Conservation (phyloP, 441 rosid species). For the Raphanus hybrid region DNA sequence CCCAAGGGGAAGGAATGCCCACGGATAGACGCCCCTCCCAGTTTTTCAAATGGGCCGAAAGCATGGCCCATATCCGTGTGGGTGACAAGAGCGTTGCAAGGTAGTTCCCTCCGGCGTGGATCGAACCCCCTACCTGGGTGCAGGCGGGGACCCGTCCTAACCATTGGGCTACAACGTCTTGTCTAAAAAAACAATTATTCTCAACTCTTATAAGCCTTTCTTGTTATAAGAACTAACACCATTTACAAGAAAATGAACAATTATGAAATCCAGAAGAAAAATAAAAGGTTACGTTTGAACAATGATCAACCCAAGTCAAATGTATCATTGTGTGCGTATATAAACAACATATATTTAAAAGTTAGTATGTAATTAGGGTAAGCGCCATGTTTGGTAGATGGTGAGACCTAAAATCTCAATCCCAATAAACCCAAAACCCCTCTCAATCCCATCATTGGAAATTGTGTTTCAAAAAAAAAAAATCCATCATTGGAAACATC, state of each 20-base stretch:
- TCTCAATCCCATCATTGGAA: slow-evolving; percentile 41
- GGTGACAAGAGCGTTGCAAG: too few relatives aligned
- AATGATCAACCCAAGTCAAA: slow-evolving; percentile 15
- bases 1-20: too few relatives aligned
- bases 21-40: too few relatives aligned
- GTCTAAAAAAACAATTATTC: too few relatives aligned
- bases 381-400: slow-evolving; percentile 34
- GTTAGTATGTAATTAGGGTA: slow-evolving; percentile 2
- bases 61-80: too few relatives aligned
- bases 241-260: background rate
- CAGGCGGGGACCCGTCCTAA: too few relatives aligned
- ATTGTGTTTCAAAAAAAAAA: background rate
- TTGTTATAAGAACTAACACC: background rate
- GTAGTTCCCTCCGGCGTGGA: too few relatives aligned
- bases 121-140: too few relatives aligned
- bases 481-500: slow-evolving; percentile 43
- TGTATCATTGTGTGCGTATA: slow-evolving; percentile 29
- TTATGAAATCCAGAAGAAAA: background rate
- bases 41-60: too few relatives aligned
- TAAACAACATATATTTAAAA: slow-evolving; percentile 2
- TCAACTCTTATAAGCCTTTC: background rate
- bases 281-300: background rate
- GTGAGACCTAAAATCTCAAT: slow-evolving; percentile 38
- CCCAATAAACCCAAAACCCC: slow-evolving; percentile 34
- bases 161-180: too few relatives aligned